Evolutionary conservation across 2,329 filamentous ascomycete species (phyloP), one percentile per base, ranked within the genome.

Genomic region (Aspergillus jensenii): DNA sequence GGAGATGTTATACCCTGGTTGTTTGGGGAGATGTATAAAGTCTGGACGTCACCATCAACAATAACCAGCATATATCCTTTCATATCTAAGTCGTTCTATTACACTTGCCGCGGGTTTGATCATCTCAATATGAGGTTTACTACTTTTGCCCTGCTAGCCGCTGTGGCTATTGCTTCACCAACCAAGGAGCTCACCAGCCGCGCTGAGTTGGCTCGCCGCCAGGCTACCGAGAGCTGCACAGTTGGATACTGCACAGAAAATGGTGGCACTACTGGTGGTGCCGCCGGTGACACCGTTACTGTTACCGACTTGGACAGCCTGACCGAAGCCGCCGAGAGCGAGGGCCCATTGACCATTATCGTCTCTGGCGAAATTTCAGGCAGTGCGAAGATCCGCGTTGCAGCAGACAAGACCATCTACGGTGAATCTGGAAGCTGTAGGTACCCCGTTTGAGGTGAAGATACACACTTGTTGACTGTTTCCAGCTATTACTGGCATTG

Each of bases 211-310:
- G 12, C 52, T n/a, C 52, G 52, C 19, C 52, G 52, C 23, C 52
- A 54, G 52, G 52, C 52, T 11, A 15, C 52, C 3, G 43, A 54
- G 33, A 45, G 31, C 52, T 54, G 52, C 23, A 33, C 69, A 23
- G 68, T 73, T 46, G 81, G 81, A 31, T 83, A 79, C 65, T 79
- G 76, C 45, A 78, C 76, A 14, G 65, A 75, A 60, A 82, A 82
- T 51, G 79, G 78, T 33, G 79, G 81, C 52, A 85, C 83, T 3
- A 85, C 78, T 4, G 84, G 83, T 56, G 83, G 84, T 52, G 73
- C 77, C 21, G 81, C 79, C 15, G 83, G 82, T 48, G 75, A 79
- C 3, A 83, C 82, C 6, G 81, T 79, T 23, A 84, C 82, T 8
- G 83, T 86, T 52, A 79, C 79, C 17, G 78, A 76, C 7, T 79